These are phyloP conservation scores for Podaxis carcinomalis DNA, from an alignment of 768 basidiomycete genomes.

Conservation along the genomic window DNA sequence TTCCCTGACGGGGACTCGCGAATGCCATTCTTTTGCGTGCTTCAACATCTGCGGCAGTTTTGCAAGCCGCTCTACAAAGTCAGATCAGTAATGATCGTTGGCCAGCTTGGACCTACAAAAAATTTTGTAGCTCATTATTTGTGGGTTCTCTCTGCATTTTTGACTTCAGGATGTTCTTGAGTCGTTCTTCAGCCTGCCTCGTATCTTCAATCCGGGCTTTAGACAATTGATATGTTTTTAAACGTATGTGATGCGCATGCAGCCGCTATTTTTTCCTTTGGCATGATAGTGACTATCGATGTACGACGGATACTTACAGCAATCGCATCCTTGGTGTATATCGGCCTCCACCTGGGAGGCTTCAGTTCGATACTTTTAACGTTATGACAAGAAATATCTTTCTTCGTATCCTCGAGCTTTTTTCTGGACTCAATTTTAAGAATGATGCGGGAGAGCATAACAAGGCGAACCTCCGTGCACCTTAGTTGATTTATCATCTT, in stretches of 20 bases:
- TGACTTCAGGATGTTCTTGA: neutral
- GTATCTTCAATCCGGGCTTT: neutral
- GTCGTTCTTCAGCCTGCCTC: neutral
- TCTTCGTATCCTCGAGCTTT: neutral
- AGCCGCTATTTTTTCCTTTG: conserved; percentile 13
- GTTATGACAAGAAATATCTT: neutral
- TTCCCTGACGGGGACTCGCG: neutral
- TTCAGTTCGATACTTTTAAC: neutral
- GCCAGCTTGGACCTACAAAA: neutral
- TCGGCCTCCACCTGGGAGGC: neutral
- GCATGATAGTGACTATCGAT: neutral
- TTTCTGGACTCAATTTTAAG: neutral
- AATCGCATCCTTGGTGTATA: conserved; percentile 14
- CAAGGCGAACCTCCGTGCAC: conserved; percentile 12
- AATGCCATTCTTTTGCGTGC: neutral
- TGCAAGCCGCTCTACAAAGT: neutral
- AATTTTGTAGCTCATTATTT: neutral
- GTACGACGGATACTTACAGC: conserved; percentile 18
- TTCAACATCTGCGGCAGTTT: neutral
- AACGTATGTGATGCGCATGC: conserved; percentile 19
- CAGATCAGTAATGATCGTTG: neutral
- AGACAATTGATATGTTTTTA: conserved; percentile 10
- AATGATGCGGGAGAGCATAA: neutral
- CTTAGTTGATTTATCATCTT: conserved; percentile 14
- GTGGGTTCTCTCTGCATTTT: neutral